Percentiles rank a stretch among this genome's conserved stretches.
Conservation (phyloP, 345 rosid genomes). For the Isatis tinctoria region DNA sequence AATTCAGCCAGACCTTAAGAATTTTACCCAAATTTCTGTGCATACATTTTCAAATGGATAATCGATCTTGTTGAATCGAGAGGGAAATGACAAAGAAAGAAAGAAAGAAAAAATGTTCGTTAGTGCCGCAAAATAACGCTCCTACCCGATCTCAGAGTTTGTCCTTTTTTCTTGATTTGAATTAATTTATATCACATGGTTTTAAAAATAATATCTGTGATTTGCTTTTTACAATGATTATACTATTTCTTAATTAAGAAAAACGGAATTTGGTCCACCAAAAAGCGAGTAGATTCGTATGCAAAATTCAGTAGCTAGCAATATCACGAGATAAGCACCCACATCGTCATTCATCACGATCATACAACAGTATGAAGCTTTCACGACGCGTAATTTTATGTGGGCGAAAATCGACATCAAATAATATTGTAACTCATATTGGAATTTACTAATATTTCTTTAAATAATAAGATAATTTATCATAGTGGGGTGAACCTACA, state of each 20-base stretch:
- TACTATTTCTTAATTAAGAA: not conserved
- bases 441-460: constrained; percentile 12
- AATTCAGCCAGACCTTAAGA: not conserved
- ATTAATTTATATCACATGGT: not conserved
- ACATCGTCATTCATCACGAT: constrained; percentile 21
- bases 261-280: constrained; percentile 15
- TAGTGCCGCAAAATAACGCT: constrained; percentile 11
- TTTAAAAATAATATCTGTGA: constrained; percentile 5
- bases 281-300: constrained; percentile 13
- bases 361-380: constrained; percentile 19
- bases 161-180: not conserved
- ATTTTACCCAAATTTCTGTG: not conserved
- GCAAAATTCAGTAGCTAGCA: constrained; percentile 13
- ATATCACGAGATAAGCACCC: constrained; percentile 22
- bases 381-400: not conserved
- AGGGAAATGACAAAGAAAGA: not conserved
- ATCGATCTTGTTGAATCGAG: not conserved
- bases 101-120: not conserved
- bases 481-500: constrained; percentile 29
- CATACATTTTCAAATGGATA: not conserved
- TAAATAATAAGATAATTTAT: constrained; percentile 4
- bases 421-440: constrained; percentile 25
- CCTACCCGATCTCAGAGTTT: not conserved
- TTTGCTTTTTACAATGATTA: constrained; percentile 9
- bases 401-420: constrained; percentile 11